Evolutionary conservation across 495 filamentous ascomycete genomes (phyloP), one percentile per base, ranked within the genome.

Genomic region (Lophiotrema nucula): DNA sequence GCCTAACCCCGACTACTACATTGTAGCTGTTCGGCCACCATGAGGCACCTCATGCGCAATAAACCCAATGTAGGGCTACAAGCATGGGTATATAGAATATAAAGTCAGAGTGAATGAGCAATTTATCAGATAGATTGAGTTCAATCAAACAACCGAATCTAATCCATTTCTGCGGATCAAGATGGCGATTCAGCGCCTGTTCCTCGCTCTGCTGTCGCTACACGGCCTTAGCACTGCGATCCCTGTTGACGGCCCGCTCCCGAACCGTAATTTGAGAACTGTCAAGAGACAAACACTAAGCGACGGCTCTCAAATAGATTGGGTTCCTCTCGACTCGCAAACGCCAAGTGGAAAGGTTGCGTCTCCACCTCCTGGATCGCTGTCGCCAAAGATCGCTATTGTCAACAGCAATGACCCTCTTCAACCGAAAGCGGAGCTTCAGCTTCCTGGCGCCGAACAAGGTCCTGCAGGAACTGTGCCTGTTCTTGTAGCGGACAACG

Each of bases 401-500:
- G n/a, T 28, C 2, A 15, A 15, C 16, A n/a, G 16, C 18, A 38
- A 38, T 12, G 19, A 41, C 2, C 24, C 53, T 21, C 18, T 8
- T 6, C 19, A 16, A 23, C 53, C 53, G 42, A 16, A 3, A n/a
- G 27, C 53, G n/a, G 41, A 48, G 43, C 53, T 57, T 3, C 44
- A 57, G 24, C n/a, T n/a, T 3, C 43, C 22, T 12, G 53, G 43
- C 10, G 45, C 35, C 13, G 44, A 57, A 22, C 47, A 4, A 21
- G 53, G 53, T 18, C 53, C 53, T 10, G 44, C 24, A 28, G 53
- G 53, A 2, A 57, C 53, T 10, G 53, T 57, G 2, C 53, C 53
- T 8, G 23, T 57, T 8, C 28, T 45, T 18, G 31, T 35, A 15
- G 31, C 31, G 15, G 33, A 5, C 16, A 43, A 31, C 8, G 24